Conservation (phyloP, 2,329 filamentous ascomycete genomes). For the Cercospora sp. region DNA sequence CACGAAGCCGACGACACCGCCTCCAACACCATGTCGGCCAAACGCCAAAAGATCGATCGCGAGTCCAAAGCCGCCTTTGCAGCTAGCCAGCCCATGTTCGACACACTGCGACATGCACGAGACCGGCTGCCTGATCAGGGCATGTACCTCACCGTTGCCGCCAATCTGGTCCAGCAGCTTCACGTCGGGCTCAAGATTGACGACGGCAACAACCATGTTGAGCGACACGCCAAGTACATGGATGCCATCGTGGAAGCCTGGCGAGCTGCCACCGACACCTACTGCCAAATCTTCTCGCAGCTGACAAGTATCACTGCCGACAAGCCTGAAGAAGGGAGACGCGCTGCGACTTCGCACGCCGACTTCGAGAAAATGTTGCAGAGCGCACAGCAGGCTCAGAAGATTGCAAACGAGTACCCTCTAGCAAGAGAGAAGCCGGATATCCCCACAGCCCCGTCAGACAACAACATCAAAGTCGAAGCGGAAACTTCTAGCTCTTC, state of each 20-base stretch:
- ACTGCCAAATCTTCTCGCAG: slow-evolving; percentile 33
- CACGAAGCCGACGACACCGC: slow-evolving; percentile 1
- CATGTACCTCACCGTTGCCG: slow-evolving; percentile 28
- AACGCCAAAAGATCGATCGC: slow-evolving; percentile 22
- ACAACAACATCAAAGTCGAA: slow-evolving; percentile 1
- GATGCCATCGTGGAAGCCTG: slow-evolving; percentile 34
- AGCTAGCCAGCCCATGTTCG: slow-evolving; percentile 36
- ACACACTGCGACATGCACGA: slow-evolving; percentile 31
- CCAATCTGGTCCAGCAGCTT: slow-evolving; percentile 32
- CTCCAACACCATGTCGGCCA: slow-evolving; percentile 10
- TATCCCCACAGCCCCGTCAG: background rate
- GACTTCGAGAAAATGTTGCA: slow-evolving; percentile 31
- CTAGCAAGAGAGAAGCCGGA: slow-evolving; percentile 13
- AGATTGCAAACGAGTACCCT: slow-evolving; percentile 21
- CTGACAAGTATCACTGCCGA: slow-evolving; percentile 31
- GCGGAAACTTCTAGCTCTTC: background rate
- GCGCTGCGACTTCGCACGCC: slow-evolving; percentile 25
- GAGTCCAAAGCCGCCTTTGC: slow-evolving; percentile 31
- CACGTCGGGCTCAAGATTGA: slow-evolving; percentile 33
- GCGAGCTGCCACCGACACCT: slow-evolving; percentile 31
- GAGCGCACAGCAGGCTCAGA: slow-evolving; percentile 26
- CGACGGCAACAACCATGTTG: slow-evolving; percentile 21
- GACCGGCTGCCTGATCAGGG: slow-evolving; percentile 27
- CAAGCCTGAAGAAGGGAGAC: slow-evolving; percentile 29
- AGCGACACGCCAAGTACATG: slow-evolving; percentile 31